Conservation (phyloP, 306 rosid genomes). For the Canavalia ensiformis region DNA sequence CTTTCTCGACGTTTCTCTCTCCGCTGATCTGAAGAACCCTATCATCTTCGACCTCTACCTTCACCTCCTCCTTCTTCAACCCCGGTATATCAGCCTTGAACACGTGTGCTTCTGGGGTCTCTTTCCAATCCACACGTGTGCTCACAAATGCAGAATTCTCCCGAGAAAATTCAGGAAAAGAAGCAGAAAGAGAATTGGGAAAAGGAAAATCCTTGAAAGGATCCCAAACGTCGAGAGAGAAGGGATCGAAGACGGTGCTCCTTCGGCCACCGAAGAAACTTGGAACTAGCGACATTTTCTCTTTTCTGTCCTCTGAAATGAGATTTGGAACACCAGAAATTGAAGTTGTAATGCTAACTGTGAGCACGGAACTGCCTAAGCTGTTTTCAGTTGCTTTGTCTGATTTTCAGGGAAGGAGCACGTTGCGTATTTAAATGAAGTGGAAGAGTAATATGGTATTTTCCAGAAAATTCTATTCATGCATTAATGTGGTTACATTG, state of each 20-base stretch:
- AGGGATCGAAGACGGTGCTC: slow-evolving; percentile 50
- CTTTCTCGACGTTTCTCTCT: slow-evolving; percentile 53
- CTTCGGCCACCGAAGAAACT: slow-evolving; percentile 49
- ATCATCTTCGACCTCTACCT: slow-evolving; percentile 52
- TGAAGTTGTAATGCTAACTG: too few relatives aligned
- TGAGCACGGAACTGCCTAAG: background rate
- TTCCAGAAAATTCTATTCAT: background rate
- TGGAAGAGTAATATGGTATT: background rate
- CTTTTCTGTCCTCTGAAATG: background rate
- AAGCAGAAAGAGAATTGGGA: slow-evolving; percentile 2
- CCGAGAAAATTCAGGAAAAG: slow-evolving; percentile 19
- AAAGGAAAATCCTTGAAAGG: slow-evolving; percentile 49
- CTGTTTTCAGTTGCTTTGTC: too few relatives aligned
- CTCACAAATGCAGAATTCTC: slow-evolving; percentile 50
- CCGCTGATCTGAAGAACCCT: slow-evolving; percentile 56
- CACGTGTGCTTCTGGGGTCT: slow-evolving; percentile 60
- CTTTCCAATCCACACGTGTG: slow-evolving; percentile 54
- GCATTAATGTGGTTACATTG: too few relatives aligned
- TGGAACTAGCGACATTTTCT: slow-evolving; percentile 54
- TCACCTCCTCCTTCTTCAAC: slow-evolving; percentile 54
- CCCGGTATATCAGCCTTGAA: slow-evolving; percentile 56
- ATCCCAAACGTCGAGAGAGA: slow-evolving; percentile 53
- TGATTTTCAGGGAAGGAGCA: background rate
- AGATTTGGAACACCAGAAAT: too few relatives aligned
- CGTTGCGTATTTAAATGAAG: background rate